Evolutionary conservation across 2,329 filamentous ascomycete genomes (phyloP), one percentile per base, ranked within the genome.

Genomic region (Aspergillus fijiensis): DNA sequence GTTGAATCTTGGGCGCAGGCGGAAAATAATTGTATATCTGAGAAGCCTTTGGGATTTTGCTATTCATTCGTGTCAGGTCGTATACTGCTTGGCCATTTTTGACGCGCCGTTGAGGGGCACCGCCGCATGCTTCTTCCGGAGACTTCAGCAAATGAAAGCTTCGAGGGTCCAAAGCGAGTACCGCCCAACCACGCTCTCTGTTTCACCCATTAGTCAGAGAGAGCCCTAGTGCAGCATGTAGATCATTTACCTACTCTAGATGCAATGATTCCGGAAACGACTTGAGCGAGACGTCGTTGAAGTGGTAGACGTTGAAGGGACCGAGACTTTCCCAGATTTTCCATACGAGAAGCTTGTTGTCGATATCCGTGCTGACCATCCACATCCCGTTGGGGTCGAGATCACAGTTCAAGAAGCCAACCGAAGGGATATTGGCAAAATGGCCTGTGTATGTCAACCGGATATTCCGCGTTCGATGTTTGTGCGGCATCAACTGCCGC

Each of bases 361-460:
- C 69, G 50, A 88, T 86, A 63, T 85, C 83, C 11, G 81, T 84
- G 57, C 83, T 85, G 29, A 85, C 70, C 55, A 88, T 79, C 82
- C 83, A 87, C 55, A 77, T 75, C 5, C 83, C 85, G 27, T 80
- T 74, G 0, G 80, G 77, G 64, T 87, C 85, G 47, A 83, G 74
- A 16, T 81, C 80, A 42, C 78, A 85, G 62, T 87, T 87, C 61
- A 85, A 79, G 68, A 88, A 88, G 0, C 80, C 77, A 21, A 88
- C 77, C 50, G 77, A 78, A 1, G 86, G 86, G 19, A 88, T 84
- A 64, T 88, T 88, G 9, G 73, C 67, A 23, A 67, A 68, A 66
- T 81, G 80, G 3, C 77, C 78, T 10, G 61, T 68, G 45, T 81
- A 77, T 14, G 70, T 76, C 47, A 81, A 67, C 45, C 74, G 76